Evolutionary conservation across 2,329 filamentous ascomycete species (phyloP), one percentile per base, ranked within the genome.

Genomic region (Phialophora tarda): DNA sequence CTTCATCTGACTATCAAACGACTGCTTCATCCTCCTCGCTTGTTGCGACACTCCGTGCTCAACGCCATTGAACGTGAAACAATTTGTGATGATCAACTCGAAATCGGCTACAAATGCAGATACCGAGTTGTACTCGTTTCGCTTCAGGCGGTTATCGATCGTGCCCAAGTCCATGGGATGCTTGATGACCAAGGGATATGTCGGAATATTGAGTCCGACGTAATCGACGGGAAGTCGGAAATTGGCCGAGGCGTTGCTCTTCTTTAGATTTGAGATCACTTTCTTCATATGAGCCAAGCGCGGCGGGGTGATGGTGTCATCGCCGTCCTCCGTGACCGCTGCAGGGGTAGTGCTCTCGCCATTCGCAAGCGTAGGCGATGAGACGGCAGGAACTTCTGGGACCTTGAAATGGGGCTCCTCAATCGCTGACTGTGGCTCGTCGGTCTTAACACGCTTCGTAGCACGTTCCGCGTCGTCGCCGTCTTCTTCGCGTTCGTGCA

Each of bases 151-250:
- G 60, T 85, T 83, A 75, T 98, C 94, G 74, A 99, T 91, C 10
- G 89, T 89, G 47, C 85, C 84, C 44, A 99, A 84, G 77, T 98
- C 94, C 83, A 96, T 93, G 0, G 93, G 93, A 32, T 89, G 85
- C 44, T 88, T 86, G 71, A 98, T 88, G 41, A 89, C 82, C 1
- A 86, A 81, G 69, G 90, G 91, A 69, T 92, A 91, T 1, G 87
- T 88, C 62, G 91, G 92, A 48, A 98, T 87, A 30, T 82, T 83
- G 48, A 97, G 85, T 78, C 90, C 91, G 26, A 94, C 81, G 47
- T 85, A 86, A 75, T 91, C 85, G 7, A 98, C 95, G 0, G 95
- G 89, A 50, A 88, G 85, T 69, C 87, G 85, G 81, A 97, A 98
- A 62, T 89, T 86, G 6, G 81, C 80, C 1, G 94, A 91, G 66